Evolutionary conservation across 805 yeast species (phyloP), one percentile per base, ranked within the genome.

Genomic region (Wickerhamiella bombiphila): DNA sequence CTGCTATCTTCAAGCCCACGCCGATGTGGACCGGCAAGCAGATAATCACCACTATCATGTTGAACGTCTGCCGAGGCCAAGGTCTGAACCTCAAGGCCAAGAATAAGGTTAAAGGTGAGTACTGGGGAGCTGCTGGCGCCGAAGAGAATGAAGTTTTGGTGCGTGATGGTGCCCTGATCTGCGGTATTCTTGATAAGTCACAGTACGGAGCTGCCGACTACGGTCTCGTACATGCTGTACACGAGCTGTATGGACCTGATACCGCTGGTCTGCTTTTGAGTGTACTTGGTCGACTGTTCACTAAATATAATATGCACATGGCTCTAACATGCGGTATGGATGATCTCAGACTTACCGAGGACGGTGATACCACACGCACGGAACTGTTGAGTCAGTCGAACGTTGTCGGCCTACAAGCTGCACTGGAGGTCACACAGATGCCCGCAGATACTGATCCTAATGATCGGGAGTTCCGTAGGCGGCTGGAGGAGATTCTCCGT

Each of bases 281-380:
- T 35, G 93, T 88, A n/a, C 68, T 91, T 43, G 97, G 98, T 46
- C 72, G 98, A 53, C 67, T 91, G 39, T 88, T 93, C 64, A 93
- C 99, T 17, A 83, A 81, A 59, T 91, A 83, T 59, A 85, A 79
- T 53, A 86, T 79, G 72, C 70, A 74, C 64, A 80, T 82, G 41
- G 97, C 95, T 1, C 81, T 91, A 56, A 91, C 98, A 5, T 91
- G 99, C 76, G 98, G 99, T 70, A 93, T 91, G 98, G 99, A 91
- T 58, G 99, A 91, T 65, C 68, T 91, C 59, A 74, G 94, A 57
- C 69, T 93, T 49, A 91, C 97, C 17, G 72, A 60, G 3, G 94
- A 82, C 50, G 99, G 99, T 56, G 86, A 93, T 58, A 54, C 67
- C 42, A 76, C 93, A 88, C 76, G 99, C 67, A 63, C 64, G 11